phyloP scores from a whole-genome alignment of 345 rosid genomes.

The Citropsis articulata region DNA sequence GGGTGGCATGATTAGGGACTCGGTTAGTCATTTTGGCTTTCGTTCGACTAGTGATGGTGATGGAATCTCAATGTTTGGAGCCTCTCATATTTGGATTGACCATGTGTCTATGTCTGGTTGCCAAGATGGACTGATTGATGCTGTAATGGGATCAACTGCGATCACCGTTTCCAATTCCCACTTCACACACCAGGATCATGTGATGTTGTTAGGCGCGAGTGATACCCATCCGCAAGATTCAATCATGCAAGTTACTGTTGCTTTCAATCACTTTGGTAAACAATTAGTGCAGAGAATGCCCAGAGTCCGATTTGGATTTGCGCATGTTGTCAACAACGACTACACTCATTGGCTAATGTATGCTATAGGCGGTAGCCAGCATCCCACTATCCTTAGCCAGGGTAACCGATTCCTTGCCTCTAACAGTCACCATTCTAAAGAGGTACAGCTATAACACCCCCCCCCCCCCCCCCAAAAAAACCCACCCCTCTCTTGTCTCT shows the following conservation, averaged over 20 bases:
- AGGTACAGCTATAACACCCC: conserved; percentile 22
- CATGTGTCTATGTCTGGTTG: conserved; percentile 39
- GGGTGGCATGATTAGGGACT: conserved; percentile 33
- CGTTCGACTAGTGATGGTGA: conserved; percentile 37
- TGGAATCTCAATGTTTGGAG: conserved; percentile 40
- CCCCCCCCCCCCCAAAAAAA: no score
- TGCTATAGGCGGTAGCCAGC: conserved; percentile 49
- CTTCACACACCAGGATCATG: conserved; percentile 35
- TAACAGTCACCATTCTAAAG: conserved; percentile 30
- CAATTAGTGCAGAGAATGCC: conserved; percentile 54
- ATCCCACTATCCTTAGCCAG: conserved; percentile 50
- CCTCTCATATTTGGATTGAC: conserved; percentile 37
- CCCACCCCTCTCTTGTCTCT: no score
- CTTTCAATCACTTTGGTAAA: conserved; percentile 42
- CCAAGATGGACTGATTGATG: conserved; percentile 45
- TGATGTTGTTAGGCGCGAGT: conserved; percentile 44
- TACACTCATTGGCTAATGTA: conserved; percentile 51
- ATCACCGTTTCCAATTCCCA: conserved; percentile 46
- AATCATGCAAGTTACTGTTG: conserved; percentile 45
- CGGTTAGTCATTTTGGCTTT: conserved; percentile 18
- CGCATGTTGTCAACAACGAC: conserved; percentile 44
- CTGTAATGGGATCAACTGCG: conserved; percentile 36
- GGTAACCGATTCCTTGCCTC: conserved; percentile 54
- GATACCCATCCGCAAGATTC: conserved; percentile 21
- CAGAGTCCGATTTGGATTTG: conserved; percentile 32